These are phyloP conservation scores for Penicillium maclennaniae DNA, from an alignment of 495 filamentous ascomycete species.

Conservation along the genomic window DNA sequence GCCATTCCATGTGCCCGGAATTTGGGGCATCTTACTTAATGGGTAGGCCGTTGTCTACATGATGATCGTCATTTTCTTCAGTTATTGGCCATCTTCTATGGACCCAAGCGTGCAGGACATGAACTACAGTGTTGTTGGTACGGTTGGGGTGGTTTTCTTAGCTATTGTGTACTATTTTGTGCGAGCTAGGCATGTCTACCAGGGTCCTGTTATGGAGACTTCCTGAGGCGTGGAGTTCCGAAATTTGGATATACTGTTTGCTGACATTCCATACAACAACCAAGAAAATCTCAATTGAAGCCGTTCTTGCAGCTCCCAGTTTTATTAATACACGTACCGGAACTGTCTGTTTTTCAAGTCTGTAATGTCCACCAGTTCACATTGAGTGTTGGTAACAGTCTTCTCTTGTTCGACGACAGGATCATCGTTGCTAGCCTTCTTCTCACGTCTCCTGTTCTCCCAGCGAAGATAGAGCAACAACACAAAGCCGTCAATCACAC, in stretches of 20 bases:
- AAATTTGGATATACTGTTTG: too few relatives aligned
- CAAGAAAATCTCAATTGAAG: background rate
- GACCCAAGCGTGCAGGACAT: conserved; percentile 34
- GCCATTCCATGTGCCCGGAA: conserved; percentile 42
- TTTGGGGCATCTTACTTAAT: conserved; percentile 44
- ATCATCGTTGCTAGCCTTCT: background rate
- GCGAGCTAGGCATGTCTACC: conserved; percentile 23
- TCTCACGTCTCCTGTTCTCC: conserved; percentile 15
- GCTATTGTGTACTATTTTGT: conserved; percentile 33
- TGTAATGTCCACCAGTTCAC: conserved; percentile 7
- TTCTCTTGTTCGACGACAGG: conserved; percentile 3
- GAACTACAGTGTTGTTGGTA: conserved; percentile 47
- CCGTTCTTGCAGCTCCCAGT: background rate
- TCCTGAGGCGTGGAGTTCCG: background rate
- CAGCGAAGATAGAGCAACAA: conserved; percentile 18
- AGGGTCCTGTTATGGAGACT: conserved; percentile 27
- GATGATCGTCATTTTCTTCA: conserved; percentile 37
- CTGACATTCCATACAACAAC: too few relatives aligned
- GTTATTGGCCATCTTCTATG: conserved; percentile 40
- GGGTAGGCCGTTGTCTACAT: conserved; percentile 33
- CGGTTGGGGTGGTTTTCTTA: conserved; percentile 29
- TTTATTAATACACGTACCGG: conserved; percentile 12
- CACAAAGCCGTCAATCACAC: conserved; percentile 7
- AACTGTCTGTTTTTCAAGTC: conserved; percentile 16
- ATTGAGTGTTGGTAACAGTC: background rate